Evolutionary conservation across 306 rosid genomes (phyloP).

Genomic region (Cucurbita ficifolia): DNA sequence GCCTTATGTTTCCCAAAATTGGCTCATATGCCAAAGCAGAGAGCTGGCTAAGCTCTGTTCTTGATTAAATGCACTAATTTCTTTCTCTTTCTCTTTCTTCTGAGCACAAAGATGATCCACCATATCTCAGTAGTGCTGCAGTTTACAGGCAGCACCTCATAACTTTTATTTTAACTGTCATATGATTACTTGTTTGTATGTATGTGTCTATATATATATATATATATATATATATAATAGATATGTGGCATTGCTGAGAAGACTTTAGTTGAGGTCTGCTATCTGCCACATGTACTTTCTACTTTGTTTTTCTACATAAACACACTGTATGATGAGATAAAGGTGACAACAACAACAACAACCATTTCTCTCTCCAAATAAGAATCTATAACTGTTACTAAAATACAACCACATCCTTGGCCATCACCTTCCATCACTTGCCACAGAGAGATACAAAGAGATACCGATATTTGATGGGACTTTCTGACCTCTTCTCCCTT

Average conservation of each 20-base stretch:
- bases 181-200: neutral
- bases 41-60: slow-evolving; percentile 65
- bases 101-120: slow-evolving; percentile 19
- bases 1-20: slow-evolving; percentile 37
- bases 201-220: neutral
- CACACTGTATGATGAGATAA: neutral
- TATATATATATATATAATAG: too few species aligned
- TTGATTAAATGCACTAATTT: slow-evolving; percentile 43
- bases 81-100: neutral
- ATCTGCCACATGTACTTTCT: slow-evolving; percentile 8
- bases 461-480: neutral
- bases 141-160: neutral
- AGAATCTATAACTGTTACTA: slow-evolving; percentile 6
- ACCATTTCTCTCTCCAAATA: neutral
- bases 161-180: slow-evolving; percentile 9
- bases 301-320: neutral
- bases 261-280: slow-evolving; percentile 10
- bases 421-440: neutral
- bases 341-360: slow-evolving; percentile 1
- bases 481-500: neutral
- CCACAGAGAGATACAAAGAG: neutral
- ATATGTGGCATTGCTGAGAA: neutral
- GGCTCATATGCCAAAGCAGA: slow-evolving; percentile 49
- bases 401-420: neutral
- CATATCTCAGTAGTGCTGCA: slow-evolving; percentile 28